Evolutionary conservation across 2,329 filamentous ascomycete species (phyloP), one percentile per base, ranked within the genome.

Genomic region (Annulohypoxylon truncatum): DNA sequence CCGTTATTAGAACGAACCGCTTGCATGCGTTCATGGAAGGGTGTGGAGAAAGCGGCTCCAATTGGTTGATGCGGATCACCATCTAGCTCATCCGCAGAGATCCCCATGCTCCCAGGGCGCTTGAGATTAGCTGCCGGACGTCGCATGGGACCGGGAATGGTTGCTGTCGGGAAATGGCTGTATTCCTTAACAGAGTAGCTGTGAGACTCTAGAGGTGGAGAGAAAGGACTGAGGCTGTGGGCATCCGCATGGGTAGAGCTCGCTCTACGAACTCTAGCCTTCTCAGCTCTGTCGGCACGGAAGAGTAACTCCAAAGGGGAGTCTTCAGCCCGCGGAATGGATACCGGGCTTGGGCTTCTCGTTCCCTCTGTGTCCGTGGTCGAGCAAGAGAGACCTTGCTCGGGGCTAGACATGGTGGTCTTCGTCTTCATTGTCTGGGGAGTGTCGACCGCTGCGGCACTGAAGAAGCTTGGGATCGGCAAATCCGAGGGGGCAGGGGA

Each of bases 241-340:
- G 80, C 62, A 73, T 80, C 71, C 72, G 84, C 68, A 56, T 83
- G 82, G 54, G 81, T 78, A 13, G 84, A 82, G 70, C 85, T 88
- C 18, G 83, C 83, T 63, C 85, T 84, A 24, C 83, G 83, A 47
- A 84, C 85, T 64, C 85, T 84, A 56, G 89, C 89, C 75, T 89
- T 91, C 78, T 96, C 92, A 66, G 92, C 90, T 52, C 92, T 88
- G 72, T 97, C 92, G 31, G 93, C 94, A 66, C 91, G 90, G 82
- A 98, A 98, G 76, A 98, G 90, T 68, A 97, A 86, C 73, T 98
- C 94, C 3, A 98, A 83, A 0, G 94, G 94, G 9, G 94, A 96
- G 66, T 92, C 87, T 81, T 60, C 83, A 77, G 69, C 74, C 69
- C 56, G 76, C 61, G 55, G 71, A 61, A 57, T 73, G 70, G 62